phyloP scores from a whole-genome alignment of 1,284 basidiomycete genomes.

The Rhodotorula sp. region DNA sequence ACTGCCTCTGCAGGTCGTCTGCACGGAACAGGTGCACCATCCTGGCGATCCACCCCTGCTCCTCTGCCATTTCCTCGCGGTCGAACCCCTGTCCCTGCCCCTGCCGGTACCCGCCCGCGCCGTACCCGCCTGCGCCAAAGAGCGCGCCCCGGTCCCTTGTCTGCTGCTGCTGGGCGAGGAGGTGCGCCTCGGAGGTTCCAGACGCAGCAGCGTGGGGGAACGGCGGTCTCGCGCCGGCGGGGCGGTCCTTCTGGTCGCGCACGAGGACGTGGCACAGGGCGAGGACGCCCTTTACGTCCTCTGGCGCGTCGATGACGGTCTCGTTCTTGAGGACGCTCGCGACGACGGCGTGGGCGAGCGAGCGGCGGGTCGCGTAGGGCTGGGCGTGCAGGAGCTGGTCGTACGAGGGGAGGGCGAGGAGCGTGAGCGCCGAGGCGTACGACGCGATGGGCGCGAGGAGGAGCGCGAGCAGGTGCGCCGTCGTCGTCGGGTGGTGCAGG shows the following conservation, averaged over 20 bases:
- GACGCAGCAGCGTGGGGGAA: constrained; percentile 20
- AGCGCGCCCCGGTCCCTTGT: background rate
- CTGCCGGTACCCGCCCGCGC: background rate
- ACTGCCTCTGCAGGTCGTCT: constrained; percentile 79
- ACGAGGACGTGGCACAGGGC: constrained; percentile 88
- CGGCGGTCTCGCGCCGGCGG: constrained; percentile 37
- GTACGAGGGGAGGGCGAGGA: constrained; percentile 88
- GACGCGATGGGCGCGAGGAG: constrained; percentile 89
- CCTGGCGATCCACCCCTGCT: constrained; percentile 93
- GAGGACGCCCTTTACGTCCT: constrained; percentile 87
- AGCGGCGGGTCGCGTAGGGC: constrained; percentile 80
- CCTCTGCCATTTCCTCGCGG: constrained; percentile 86
- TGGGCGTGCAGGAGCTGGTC: constrained; percentile 76
- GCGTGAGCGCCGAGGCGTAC: constrained; percentile 87
- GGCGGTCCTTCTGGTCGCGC: constrained; percentile 74
- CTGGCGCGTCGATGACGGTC: constrained; percentile 82
- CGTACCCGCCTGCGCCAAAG: background rate
- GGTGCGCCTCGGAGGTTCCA: constrained; percentile 38
- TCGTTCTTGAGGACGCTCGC: constrained; percentile 92
- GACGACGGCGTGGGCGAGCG: constrained; percentile 86
- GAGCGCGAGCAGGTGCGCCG: constrained; percentile 80
- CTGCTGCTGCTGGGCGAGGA: constrained; percentile 9
- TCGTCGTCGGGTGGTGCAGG: constrained; percentile 80
- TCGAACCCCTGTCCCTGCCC: constrained; percentile 60
- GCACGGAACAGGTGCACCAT: constrained; percentile 92